Percentiles rank a stretch among this genome's conserved stretches.
Evolutionary conservation across 2,329 filamentous ascomycete genomes (phyloP).

Genomic region (Fusarium sacchari): DNA sequence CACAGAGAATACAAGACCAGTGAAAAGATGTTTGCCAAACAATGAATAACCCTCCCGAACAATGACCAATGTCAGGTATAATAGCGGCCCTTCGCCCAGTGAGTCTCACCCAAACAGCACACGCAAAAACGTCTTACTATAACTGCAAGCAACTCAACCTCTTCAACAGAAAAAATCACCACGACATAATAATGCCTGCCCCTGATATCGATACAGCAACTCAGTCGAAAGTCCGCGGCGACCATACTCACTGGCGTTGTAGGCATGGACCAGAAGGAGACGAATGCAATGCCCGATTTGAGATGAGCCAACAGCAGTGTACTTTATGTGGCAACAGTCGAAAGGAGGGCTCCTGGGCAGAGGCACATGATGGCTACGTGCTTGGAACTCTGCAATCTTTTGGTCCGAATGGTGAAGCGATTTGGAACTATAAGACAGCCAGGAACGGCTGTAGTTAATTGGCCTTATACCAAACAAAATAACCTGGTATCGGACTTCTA

Average conservation of each 20-base stretch:
- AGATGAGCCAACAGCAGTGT: neutral
- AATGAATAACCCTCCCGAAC: neutral
- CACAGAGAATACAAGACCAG: fast-evolving
- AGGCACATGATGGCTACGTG: fast-evolving
- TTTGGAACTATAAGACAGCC: neutral
- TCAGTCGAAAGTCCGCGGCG: neutral
- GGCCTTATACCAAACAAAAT: neutral
- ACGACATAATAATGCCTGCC: neutral
- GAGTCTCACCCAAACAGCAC: neutral
- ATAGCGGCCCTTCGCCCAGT: fast-evolving
- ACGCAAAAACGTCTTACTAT: neutral
- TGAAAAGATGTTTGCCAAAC: neutral
- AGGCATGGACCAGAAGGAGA: fast-evolving
- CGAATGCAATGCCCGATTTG: fast-evolving
- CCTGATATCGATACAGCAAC: neutral
- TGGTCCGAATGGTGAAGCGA: neutral
- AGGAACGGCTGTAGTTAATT: neutral
- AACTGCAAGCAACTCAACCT: neutral
- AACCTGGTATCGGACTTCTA: fast-evolving
- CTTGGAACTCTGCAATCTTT: neutral
- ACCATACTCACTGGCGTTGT: neutral
- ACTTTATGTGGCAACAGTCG: fast-evolving
- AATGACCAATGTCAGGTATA: fast-evolving
- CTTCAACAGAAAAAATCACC: fast-evolving
- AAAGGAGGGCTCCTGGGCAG: fast-evolving